A percentile compares a stretch with the other conserved stretches of the same genome.
These are phyloP conservation scores for Ascochyta fabae DNA, from an alignment of 2,329 filamentous ascomycete species.

Conservation along the genomic window DNA sequence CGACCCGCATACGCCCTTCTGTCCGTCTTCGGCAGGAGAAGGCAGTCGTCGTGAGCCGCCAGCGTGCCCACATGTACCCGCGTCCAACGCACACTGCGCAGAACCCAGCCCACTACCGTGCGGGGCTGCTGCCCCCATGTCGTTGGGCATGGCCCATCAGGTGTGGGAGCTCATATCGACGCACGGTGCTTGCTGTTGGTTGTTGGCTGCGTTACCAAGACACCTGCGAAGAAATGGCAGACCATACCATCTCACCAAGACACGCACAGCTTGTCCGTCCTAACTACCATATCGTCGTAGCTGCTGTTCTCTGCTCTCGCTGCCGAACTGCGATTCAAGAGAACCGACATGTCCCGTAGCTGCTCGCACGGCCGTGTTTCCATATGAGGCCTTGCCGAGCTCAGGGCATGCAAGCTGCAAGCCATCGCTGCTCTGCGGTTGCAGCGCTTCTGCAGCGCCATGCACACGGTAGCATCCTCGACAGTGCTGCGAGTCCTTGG, in stretches of 20 bases:
- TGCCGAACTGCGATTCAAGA: slow-evolving; percentile 1
- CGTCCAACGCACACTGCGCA: slow-evolving; percentile 15
- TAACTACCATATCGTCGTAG: background rate
- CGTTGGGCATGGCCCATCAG: background rate
- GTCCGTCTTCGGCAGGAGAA: slow-evolving; percentile 29
- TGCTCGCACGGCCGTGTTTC: slow-evolving; percentile 35
- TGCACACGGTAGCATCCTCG: slow-evolving; percentile 5
- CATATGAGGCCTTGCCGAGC: slow-evolving; percentile 27
- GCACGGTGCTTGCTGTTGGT: background rate
- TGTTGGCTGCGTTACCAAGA: too few relatives aligned
- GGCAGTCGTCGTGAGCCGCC: slow-evolving; percentile 18
- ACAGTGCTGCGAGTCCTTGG: background rate
- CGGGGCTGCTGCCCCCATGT: slow-evolving; percentile 20
- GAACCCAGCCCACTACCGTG: slow-evolving; percentile 14
- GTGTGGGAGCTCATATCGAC: background rate
- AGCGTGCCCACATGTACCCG: slow-evolving; percentile 29
- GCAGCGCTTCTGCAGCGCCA: slow-evolving; percentile 31
- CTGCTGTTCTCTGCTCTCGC: background rate
- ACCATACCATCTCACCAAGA: background rate
- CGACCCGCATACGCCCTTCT: slow-evolving; percentile 22
- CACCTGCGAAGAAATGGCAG: background rate
- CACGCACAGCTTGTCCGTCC: background rate
- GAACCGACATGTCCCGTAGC: slow-evolving; percentile 3
- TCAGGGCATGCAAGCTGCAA: slow-evolving; percentile 21
- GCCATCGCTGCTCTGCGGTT: slow-evolving; percentile 32